Conservation (phyloP, 2,329 filamentous ascomycete species). For the Davidsoniella eucalypti region DNA sequence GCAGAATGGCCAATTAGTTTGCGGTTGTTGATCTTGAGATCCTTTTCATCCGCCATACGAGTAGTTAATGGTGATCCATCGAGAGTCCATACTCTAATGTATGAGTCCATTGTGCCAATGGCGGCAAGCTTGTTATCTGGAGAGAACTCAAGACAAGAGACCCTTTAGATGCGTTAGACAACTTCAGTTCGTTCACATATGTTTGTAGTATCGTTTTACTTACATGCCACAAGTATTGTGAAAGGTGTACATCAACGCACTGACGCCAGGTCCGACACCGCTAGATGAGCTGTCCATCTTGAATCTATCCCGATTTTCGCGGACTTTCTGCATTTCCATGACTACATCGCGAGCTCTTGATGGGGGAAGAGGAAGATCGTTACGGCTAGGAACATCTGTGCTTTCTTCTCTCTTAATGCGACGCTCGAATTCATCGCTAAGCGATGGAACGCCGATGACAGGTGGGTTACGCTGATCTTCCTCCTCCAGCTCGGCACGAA, state of each 20-base stretch:
- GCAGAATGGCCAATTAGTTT: slow-evolving; percentile 79
- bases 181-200: neutral
- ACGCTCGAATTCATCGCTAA: slow-evolving; percentile 77
- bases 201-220: slow-evolving; percentile 18
- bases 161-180: slow-evolving; percentile 28
- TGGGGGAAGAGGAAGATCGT: slow-evolving; percentile 71
- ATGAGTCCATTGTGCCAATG: slow-evolving; percentile 80
- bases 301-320: slow-evolving; percentile 84
- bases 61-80: slow-evolving; percentile 69
- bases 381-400: slow-evolving; percentile 61
- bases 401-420: slow-evolving; percentile 81
- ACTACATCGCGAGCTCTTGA: slow-evolving; percentile 80
- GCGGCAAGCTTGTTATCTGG: slow-evolving; percentile 78
- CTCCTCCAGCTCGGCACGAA: slow-evolving; percentile 73
- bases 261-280: slow-evolving; percentile 67
- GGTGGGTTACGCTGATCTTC: slow-evolving; percentile 68
- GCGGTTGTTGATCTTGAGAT: slow-evolving; percentile 44
- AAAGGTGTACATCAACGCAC: slow-evolving; percentile 94
- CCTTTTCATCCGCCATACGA: slow-evolving; percentile 40
- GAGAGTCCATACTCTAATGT: slow-evolving; percentile 86
- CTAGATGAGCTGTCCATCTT: slow-evolving; percentile 72
- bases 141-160: slow-evolving; percentile 92
- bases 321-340: slow-evolving; percentile 85
- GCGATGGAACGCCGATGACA: slow-evolving; percentile 47
- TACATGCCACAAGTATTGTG: slow-evolving; percentile 89